These are phyloP conservation scores for Solanum rostratum DNA, from an alignment of 257 asterid species.

Conservation along the genomic window DNA sequence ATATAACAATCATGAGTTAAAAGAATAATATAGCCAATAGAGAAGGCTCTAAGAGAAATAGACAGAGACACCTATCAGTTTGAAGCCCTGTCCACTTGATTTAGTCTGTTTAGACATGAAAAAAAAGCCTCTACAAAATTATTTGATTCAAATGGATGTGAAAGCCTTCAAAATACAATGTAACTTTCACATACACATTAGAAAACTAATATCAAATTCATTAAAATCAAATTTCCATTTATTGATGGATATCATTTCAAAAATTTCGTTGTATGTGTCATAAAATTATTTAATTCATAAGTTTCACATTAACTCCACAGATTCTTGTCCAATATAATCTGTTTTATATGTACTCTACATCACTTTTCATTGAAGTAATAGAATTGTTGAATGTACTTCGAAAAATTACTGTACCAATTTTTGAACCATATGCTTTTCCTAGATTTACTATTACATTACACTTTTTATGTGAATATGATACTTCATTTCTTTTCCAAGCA, in stretches of 20 bases:
- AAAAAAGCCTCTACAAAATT: neutral
- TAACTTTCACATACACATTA: neutral
- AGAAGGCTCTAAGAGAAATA: neutral
- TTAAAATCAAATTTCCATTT: neutral
- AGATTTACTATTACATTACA: neutral
- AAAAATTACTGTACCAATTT: neutral
- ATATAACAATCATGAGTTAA: neutral
- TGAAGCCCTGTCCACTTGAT: neutral
- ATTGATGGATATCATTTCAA: neutral
- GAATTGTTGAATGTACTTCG: neutral
- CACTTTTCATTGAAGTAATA: neutral
- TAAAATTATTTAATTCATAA: neutral
- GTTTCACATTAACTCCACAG: neutral
- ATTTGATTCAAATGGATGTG: neutral
- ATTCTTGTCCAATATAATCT: neutral
- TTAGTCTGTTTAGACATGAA: neutral
- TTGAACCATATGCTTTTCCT: neutral
- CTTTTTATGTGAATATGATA: neutral
- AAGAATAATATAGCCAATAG: neutral
- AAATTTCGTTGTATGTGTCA: neutral
- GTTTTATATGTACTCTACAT: neutral
- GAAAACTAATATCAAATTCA: neutral
- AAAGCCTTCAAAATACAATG: neutral
- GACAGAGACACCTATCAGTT: neutral
- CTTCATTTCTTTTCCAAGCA: neutral